Evolutionary conservation across 2,329 filamentous ascomycete genomes (phyloP), one percentile per base, ranked within the genome.

Genomic region (Aureobasidium leucospermi): DNA sequence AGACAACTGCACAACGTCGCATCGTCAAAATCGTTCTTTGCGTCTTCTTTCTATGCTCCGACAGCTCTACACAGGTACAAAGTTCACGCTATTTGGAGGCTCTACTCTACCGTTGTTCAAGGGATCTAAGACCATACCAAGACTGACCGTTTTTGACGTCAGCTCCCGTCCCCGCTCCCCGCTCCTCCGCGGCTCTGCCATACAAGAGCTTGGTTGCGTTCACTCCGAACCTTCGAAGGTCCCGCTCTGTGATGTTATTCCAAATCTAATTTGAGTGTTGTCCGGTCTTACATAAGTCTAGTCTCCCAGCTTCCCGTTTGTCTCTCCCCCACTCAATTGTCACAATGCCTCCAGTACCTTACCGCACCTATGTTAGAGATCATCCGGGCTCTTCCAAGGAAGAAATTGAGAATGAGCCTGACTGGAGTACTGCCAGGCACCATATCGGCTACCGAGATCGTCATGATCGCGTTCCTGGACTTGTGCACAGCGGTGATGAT

Each of bases 401-500:
- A 29, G 76, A 77, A 11, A 75, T 79, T 34, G 66, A 67, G 15
- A 65, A 72, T 6, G 77, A 79, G 63, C 76, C 76, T 1, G 67
- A 77, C 46, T 79, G 77, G 76, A 63, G 63, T 13, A 61, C 63
- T 0, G 68, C 67, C 1, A 73, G 75, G 61, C 74, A 78, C 58
- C 71, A 71, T 6, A 67, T 77, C 41, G 76, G 76, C 1, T 74
- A 69, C 65, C 69, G 67, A 42, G 73, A 77, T 55, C 60, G 64
- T 1, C 64, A 72, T 39, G 69, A 73, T 47, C 70, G 74, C 5
- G 58, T 70, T 3, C 71, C 75, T 4, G 77, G 76, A 5, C 63
- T 76, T 7, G 75, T 73, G 11, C 70, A 74, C 29, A 64, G 68
- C 41, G 69, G 68, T 5, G 65, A 69, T 39, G 67, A 68, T 41